These are phyloP conservation scores for Cryptosporidium viatorum DNA, from an alignment of 169 alveolate genomes.

Conservation along the genomic window DNA sequence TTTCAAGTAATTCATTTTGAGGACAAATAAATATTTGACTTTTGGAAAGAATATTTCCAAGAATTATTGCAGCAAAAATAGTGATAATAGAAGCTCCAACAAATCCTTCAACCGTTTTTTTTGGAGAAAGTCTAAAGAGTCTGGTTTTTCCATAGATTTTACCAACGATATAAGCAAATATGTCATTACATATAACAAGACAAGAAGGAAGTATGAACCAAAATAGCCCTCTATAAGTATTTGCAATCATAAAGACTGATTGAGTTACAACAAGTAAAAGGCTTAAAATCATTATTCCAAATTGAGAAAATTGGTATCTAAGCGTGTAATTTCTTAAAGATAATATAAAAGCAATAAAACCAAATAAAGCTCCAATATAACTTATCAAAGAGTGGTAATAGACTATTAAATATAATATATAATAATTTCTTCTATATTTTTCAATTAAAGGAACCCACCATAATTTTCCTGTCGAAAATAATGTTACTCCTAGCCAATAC, in stretches of 20 bases:
- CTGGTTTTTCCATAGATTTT: slow-evolving; percentile 93
- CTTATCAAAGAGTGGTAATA: slow-evolving; percentile 90
- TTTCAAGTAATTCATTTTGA: slow-evolving; percentile 81
- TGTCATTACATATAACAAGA: slow-evolving; percentile 94
- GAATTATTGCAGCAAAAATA: slow-evolving; percentile 77
- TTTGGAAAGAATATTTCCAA: slow-evolving; percentile 80
- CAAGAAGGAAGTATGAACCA: slow-evolving; percentile 97
- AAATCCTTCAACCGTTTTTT: slow-evolving; percentile 99
- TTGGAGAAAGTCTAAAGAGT: slow-evolving; percentile 95
- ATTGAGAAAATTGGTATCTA: slow-evolving; percentile 93
- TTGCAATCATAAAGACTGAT: slow-evolving; percentile 87
- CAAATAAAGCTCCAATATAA: slow-evolving; percentile 87
- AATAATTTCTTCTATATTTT: slow-evolving; percentile 69
- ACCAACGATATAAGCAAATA: slow-evolving; percentile 96
- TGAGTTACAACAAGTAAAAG: slow-evolving; percentile 85
- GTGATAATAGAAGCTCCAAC: slow-evolving; percentile 92
- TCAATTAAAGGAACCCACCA: slow-evolving; percentile 77
- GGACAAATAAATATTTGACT: slow-evolving; percentile 90
- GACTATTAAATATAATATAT: slow-evolving; percentile 78
- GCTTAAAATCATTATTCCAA: slow-evolving; percentile 88
- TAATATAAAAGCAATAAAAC: slow-evolving; percentile 92
- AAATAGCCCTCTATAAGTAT: slow-evolving; percentile 93
- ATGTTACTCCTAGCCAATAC: slow-evolving; percentile 83
- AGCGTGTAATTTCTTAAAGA: slow-evolving; percentile 90
- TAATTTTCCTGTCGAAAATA: slow-evolving; percentile 78